Evolutionary conservation across 805 yeast genomes (phyloP), one percentile per base, ranked within the genome.

Genomic region (Naumovozyma castellii): DNA sequence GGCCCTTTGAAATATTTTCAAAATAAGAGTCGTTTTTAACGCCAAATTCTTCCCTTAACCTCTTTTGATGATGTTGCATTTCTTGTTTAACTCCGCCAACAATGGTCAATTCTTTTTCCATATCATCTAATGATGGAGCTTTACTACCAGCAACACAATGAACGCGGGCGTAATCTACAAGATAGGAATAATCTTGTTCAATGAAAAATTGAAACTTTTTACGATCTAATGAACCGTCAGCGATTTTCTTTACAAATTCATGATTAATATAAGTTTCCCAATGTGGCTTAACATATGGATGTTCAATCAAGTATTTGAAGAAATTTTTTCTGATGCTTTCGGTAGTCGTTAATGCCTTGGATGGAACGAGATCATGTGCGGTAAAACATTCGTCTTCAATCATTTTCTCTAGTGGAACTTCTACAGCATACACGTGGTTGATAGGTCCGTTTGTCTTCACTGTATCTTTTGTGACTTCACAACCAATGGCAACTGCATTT

Each of bases 391-490:
- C 58, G 34, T 59, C 62, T n/a, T 37, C 32, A 42, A 54, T 37
- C 69, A 69, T 47, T 45, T 52, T 44, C 43, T 51, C 54, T 46
- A 67, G 22, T 53, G 70, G 58, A 37, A 50, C 44, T 28, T 54
- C 51, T 20, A 69, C 49, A 29, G 61, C 60, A 40, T 65, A 71
- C 14, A 67, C 64, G 57, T 86, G 95, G 57, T 85, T 82, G 39
- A 86, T 63, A 1, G 95, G 94, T 0, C 94, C 94, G 51, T 76
- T 69, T 2, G 81, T 80, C 36, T 63, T 52, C 0, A 80, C 77
- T 12, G 43, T 45, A 15, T 47, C 40, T 13, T 45, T 36, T 14
- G 44, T 42, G 1, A 58, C 58, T n/a, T 49, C 39, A 43, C 66
- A 62, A 0, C 73, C 69, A 43, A 67, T 62, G 5, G 68, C 59